phyloP scores from a whole-genome alignment of 2,329 filamentous ascomycete species.

The Exserohilum turcica region DNA sequence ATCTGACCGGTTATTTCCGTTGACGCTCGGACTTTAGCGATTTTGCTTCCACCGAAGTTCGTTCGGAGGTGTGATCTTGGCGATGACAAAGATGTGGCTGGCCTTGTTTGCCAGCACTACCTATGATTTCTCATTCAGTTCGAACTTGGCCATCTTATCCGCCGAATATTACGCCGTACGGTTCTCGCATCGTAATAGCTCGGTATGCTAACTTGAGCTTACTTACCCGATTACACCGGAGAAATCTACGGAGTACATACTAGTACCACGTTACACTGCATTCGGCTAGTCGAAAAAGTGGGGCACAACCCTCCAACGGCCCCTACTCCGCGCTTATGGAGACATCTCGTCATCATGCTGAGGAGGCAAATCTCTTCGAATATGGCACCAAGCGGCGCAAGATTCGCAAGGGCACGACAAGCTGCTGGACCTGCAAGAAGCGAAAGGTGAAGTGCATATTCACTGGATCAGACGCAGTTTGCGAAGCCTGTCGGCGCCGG shows the following conservation, averaged over 20 bases:
- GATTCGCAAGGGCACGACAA: slow-evolving; percentile 30
- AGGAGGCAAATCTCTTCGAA: slow-evolving; percentile 1
- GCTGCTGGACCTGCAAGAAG: slow-evolving; percentile 34
- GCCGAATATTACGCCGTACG: too few species aligned
- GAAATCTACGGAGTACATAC: too few species aligned
- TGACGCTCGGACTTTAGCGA: slow-evolving; percentile 34
- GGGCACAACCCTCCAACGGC: not conserved
- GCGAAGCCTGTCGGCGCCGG: slow-evolving; percentile 20
- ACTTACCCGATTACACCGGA: too few species aligned
- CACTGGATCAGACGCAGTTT: slow-evolving; percentile 9
- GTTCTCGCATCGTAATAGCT: too few species aligned
- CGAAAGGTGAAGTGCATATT: slow-evolving; percentile 29
- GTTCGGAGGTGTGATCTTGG: not conserved
- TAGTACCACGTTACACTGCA: not conserved
- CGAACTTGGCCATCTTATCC: not conserved
- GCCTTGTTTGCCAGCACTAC: not conserved
- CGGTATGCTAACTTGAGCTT: too few species aligned
- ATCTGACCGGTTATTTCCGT: too few species aligned
- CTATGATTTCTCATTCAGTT: not conserved
- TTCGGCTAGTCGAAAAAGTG: not conserved
- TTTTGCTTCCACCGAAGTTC: not conserved
- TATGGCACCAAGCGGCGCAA: slow-evolving; percentile 20
- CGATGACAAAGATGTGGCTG: not conserved
- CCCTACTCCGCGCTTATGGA: not conserved
- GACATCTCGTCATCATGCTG: too few species aligned